phyloP scores from a whole-genome alignment of 2,329 filamentous ascomycete genomes.

The Diaporthe caulivora region DNA sequence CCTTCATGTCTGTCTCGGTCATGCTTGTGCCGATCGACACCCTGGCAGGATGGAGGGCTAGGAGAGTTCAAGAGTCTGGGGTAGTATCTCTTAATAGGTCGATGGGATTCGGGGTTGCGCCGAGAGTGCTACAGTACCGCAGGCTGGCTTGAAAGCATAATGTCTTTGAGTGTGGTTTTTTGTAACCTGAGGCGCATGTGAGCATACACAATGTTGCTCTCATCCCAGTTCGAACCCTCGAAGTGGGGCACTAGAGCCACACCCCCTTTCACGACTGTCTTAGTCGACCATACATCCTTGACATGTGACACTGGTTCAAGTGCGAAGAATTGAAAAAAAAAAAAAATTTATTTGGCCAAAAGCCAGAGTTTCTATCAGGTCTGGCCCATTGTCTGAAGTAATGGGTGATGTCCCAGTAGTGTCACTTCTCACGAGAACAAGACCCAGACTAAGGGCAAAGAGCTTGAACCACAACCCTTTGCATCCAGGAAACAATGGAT shows the following conservation, averaged over 20 bases:
- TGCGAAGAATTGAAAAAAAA: background rate
- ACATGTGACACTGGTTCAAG: background rate
- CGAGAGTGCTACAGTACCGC: constrained; percentile 5
- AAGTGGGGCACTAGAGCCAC: constrained; percentile 3
- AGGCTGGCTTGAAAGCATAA: constrained; percentile 1
- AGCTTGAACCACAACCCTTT: no score
- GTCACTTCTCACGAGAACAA: no score
- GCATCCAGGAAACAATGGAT: no score
- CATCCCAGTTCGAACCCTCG: background rate
- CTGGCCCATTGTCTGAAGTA: no score
- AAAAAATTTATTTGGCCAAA: no score
- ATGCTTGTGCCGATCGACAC: constrained; percentile 47
- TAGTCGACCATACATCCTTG: background rate
- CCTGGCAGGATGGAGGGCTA: constrained; percentile 9
- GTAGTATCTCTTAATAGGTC: background rate
- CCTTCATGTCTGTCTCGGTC: constrained; percentile 68
- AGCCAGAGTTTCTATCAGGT: no score
- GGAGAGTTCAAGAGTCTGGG: constrained; percentile 5
- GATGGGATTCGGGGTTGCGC: constrained; percentile 6
- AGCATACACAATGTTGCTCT: background rate
- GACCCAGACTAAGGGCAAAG: no score
- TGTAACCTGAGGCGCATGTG: background rate
- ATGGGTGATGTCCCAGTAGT: no score
- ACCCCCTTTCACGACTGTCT: background rate
- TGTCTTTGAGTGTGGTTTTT: background rate